Percentiles rank a stretch among this genome's conserved stretches.
Conservation (phyloP, 1,284 basidiomycete species). For the Sporisorium scitamineum region DNA sequence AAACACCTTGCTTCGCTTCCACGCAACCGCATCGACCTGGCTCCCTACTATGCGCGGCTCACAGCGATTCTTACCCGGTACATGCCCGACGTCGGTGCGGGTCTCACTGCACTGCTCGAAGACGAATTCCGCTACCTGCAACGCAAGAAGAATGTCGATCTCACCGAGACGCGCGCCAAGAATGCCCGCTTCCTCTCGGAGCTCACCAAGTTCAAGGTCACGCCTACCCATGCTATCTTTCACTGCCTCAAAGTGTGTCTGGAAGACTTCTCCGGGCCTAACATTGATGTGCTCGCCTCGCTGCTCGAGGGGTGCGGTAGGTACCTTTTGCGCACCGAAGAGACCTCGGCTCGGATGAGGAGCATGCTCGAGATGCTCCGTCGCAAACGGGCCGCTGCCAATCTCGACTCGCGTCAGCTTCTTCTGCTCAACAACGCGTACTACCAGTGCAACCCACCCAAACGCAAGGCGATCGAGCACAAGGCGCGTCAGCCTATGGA, state of each 20-base stretch:
- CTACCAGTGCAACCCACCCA: conserved; percentile 98
- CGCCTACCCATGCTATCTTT: conserved; percentile 89
- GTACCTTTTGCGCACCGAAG: conserved; percentile 87
- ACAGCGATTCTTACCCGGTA: conserved; percentile 88
- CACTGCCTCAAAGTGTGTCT: conserved; percentile 97
- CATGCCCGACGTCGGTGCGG: conserved; percentile 90
- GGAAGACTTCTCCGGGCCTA: conserved; percentile 91
- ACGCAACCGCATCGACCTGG: conserved; percentile 86
- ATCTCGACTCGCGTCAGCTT: conserved; percentile 89
- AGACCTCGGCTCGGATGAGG: conserved; percentile 80
- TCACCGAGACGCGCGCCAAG: conserved; percentile 86
- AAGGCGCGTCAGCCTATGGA: conserved; percentile 90
- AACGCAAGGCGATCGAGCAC: conserved; percentile 84
- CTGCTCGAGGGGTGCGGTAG: conserved; percentile 94
- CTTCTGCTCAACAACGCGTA: conserved; percentile 97
- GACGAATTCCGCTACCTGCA: conserved; percentile 98
- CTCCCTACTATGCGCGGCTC: conserved; percentile 92
- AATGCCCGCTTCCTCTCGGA: conserved; percentile 90
- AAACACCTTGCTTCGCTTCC: conserved; percentile 81
- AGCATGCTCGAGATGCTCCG: conserved; percentile 88
- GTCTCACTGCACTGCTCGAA: conserved; percentile 84
- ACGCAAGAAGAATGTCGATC: conserved; percentile 89
- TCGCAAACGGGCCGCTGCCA: conserved; percentile 89
- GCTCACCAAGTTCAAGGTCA: conserved; percentile 94
- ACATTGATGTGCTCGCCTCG: conserved; percentile 92